Evolutionary conservation across 1,284 basidiomycete genomes (phyloP).

Genomic region (Sanghuangporus weigelae): DNA sequence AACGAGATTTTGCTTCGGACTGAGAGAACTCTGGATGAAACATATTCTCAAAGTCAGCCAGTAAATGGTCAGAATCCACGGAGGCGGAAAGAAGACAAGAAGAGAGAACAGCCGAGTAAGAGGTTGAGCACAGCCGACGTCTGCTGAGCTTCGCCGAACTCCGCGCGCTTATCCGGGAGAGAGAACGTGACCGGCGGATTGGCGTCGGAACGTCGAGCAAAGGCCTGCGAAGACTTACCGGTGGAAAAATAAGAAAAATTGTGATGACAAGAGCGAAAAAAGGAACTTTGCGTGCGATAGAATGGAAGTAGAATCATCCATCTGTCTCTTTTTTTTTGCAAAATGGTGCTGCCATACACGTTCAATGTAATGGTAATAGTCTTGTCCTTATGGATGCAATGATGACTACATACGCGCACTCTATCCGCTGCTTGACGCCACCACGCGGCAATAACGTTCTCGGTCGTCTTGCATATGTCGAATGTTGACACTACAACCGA

Average conservation of each 20-base stretch:
- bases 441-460: not conserved
- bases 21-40: too few relatives aligned
- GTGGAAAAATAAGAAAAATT: not conserved
- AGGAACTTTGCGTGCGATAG: not conserved
- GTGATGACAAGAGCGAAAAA: not conserved
- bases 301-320: not conserved
- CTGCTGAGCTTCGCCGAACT: not conserved
- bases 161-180: not conserved
- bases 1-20: too few relatives aligned
- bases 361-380: not conserved
- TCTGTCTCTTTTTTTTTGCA: not conserved
- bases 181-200: not conserved
- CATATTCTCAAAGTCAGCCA: too few relatives aligned
- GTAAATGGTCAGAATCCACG: too few relatives aligned
- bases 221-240: not conserved
- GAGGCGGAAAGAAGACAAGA: too few relatives aligned
- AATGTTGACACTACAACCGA: not conserved
- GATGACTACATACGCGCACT: not conserved
- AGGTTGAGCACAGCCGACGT: not conserved
- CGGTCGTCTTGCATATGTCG: not conserved
- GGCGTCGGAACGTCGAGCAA: not conserved
- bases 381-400: not conserved
- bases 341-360: not conserved
- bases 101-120: too few relatives aligned
- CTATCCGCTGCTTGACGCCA: constrained; percentile 9